A percentile compares a stretch with the other conserved stretches of the same genome.
Evolutionary conservation across 306 rosid species (phyloP).

Genomic region (Glycine latifolia): DNA sequence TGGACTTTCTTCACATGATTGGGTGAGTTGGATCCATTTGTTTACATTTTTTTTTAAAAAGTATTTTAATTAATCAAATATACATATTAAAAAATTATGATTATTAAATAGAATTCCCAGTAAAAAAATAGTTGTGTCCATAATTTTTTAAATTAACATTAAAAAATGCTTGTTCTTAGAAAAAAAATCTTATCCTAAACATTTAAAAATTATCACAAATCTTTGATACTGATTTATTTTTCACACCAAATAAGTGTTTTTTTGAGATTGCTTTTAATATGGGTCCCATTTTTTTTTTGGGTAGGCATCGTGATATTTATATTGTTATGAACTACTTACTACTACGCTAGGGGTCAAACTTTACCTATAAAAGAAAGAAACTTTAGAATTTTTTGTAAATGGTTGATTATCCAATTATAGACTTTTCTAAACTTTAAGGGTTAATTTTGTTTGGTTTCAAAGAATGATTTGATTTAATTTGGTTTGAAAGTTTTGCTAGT

Average conservation of each 20-base stretch:
- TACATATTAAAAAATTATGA: not conserved
- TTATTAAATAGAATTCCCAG: not conserved
- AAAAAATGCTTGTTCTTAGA: not conserved
- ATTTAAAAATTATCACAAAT: too few relatives aligned
- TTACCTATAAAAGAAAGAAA: not conserved
- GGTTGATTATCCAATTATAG: not conserved
- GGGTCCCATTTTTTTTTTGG: not conserved
- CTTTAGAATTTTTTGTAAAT: not conserved
- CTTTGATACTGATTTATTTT: not conserved
- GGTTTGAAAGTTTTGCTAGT: not conserved
- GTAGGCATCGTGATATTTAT: not conserved
- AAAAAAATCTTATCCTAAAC: too few relatives aligned
- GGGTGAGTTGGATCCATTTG: not conserved
- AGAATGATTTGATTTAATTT: slow-evolving; percentile 8
- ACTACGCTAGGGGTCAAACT: not conserved
- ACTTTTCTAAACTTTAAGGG: not conserved
- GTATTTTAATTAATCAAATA: not conserved
- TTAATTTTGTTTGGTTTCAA: slow-evolving; percentile 1
- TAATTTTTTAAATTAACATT: not conserved
- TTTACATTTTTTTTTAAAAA: not conserved
- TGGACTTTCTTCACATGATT: not conserved
- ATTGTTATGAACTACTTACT: not conserved
- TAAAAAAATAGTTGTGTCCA: not conserved
- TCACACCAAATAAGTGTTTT: not conserved
- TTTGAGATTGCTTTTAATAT: not conserved